Conservation (phyloP, 2,329 filamentous ascomycete species). For the Ophiocordyceps australis region DNA sequence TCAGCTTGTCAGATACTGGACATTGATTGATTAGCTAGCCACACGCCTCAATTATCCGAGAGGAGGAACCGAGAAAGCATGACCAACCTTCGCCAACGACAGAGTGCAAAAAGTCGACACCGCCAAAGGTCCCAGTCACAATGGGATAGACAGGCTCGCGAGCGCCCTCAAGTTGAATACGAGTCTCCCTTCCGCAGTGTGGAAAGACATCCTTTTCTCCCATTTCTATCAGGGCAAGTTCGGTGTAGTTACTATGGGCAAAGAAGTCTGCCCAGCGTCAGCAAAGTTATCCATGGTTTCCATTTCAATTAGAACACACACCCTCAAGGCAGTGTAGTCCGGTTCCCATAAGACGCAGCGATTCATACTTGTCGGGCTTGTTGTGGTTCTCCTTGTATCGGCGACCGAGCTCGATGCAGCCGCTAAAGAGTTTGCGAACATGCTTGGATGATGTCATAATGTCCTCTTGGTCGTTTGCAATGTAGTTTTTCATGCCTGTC, state of each 20-base stretch:
- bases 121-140: constrained; percentile 84
- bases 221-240: constrained; percentile 74
- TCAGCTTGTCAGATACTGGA: constrained; percentile 67
- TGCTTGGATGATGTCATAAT: constrained; percentile 73
- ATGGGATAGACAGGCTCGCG: constrained; percentile 55
- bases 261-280: constrained; percentile 64
- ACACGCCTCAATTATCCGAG: too few species aligned
- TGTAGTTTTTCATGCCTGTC: constrained; percentile 82
- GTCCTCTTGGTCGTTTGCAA: constrained; percentile 61
- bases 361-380: constrained; percentile 66
- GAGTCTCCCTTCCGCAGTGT: constrained; percentile 64
- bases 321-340: constrained; percentile 77
- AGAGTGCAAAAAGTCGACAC: constrained; percentile 85
- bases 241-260: constrained; percentile 85
- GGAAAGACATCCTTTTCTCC: constrained; percentile 71
- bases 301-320: too few species aligned
- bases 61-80: too few species aligned
- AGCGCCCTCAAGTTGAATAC: constrained; percentile 49
- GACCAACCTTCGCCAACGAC: constrained; percentile 48
- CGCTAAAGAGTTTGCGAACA: constrained; percentile 53
- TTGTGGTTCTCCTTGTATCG: constrained; percentile 40
- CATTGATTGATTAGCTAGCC: too few species aligned
- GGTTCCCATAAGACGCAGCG: constrained; percentile 71
- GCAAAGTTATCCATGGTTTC: constrained; percentile 82
- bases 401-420: constrained; percentile 65